These are phyloP conservation scores for Aspergillus felis DNA, from an alignment of 2,329 filamentous ascomycete genomes.

Conservation along the genomic window DNA sequence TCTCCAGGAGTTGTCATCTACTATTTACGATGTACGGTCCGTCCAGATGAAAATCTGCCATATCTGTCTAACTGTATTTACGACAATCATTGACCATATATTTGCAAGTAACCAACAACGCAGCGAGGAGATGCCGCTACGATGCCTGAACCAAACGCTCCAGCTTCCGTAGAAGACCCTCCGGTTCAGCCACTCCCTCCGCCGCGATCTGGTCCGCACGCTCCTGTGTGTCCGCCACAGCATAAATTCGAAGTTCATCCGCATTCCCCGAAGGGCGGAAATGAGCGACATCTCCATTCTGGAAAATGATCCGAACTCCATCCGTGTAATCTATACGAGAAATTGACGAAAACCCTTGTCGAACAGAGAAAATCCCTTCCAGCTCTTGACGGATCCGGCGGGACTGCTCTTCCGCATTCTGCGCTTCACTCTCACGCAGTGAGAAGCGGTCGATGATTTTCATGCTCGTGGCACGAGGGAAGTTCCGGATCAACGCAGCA, in stretches of 20 bases:
- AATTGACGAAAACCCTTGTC: conserved; percentile 23
- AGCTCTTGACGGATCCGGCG: conserved; percentile 21
- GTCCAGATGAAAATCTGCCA: neutral
- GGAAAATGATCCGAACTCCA: conserved; percentile 28
- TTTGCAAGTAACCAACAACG: neutral
- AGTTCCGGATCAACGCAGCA: conserved; percentile 28
- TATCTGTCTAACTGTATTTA: neutral
- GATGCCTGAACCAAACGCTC: conserved; percentile 11
- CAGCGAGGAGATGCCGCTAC: neutral
- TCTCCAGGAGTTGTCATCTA: neutral
- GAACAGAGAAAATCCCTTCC: conserved; percentile 25
- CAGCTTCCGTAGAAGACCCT: conserved; percentile 24
- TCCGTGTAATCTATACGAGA: conserved; percentile 28
- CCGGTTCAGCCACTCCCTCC: conserved; percentile 24
- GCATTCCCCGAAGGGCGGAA: conserved; percentile 32
- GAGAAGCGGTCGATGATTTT: conserved; percentile 29
- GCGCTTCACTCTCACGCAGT: conserved; percentile 16
- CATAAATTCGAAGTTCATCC: conserved; percentile 32
- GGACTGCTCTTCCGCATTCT: conserved; percentile 14
- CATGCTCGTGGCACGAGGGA: conserved; percentile 27
- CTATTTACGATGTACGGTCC: too few relatives aligned
- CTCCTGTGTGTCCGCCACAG: conserved; percentile 27
- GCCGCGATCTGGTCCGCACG: conserved; percentile 27
- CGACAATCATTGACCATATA: too few relatives aligned
- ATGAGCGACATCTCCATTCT: conserved; percentile 31